Conservation (phyloP, 2,329 filamentous ascomycete species). For the Ophiosphaerella korrae region DNA sequence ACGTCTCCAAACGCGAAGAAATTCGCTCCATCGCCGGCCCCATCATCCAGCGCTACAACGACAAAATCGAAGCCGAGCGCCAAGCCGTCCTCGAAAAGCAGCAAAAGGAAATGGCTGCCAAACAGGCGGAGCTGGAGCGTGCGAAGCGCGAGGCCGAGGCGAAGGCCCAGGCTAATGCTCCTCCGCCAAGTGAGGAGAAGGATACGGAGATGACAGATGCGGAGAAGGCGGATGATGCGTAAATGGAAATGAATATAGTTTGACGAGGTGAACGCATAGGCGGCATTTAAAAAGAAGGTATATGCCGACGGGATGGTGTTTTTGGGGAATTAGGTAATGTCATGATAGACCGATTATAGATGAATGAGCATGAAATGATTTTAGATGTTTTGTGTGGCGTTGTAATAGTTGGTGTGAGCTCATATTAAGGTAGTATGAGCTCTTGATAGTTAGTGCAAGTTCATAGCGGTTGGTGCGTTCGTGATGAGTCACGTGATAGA, state of each 20-base stretch:
- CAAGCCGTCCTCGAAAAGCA: conserved; percentile 69
- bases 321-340: conserved; percentile 27
- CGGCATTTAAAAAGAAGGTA: too few relatives aligned
- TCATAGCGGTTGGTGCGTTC: too few relatives aligned
- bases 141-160: conserved; percentile 78
- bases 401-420: too few relatives aligned
- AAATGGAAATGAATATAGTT: conserved; percentile 2
- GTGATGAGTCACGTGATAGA: too few relatives aligned
- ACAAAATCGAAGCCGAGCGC: conserved; percentile 88
- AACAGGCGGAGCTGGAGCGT: conserved; percentile 70
- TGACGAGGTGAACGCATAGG: too few relatives aligned
- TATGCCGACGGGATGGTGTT: too few relatives aligned
- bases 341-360: conserved; percentile 38
- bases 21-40: conserved; percentile 89
- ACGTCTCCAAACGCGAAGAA: conserved; percentile 94
- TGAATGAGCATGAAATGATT: conserved; percentile 19
- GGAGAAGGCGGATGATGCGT: conserved; percentile 45
- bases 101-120: conserved; percentile 68
- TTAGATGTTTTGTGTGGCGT: background rate
- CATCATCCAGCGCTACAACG: conserved; percentile 91
- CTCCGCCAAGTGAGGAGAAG: conserved; percentile 39
- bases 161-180: conserved; percentile 58
- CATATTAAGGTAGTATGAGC: too few relatives aligned
- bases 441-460: too few relatives aligned
- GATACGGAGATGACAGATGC: conserved; percentile 67